Base-by-base conservation (phyloP, 768 basidiomycete genomes). In the Sarcodon aspratus region DNA sequence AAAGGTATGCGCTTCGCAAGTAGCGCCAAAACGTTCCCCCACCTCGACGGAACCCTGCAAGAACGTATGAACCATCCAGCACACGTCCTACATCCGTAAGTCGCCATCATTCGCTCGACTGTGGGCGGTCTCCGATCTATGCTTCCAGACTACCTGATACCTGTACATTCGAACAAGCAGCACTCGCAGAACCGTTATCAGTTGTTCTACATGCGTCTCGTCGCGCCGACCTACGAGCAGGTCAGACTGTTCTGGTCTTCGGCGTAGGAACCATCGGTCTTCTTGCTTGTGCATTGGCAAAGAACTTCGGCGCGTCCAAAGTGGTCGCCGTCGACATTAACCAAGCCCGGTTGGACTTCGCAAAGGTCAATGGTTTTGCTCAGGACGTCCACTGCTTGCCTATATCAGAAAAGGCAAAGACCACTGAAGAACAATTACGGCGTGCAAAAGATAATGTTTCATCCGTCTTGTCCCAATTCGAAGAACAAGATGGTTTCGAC, bases 241-340 rank as follows among this genome's bases (percentile, higher is more conserved):
- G 82, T 33, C 80, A 88, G 50, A 71, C 78, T 46, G 80, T 95
- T 43, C 82, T 96, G 53, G 85, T 97, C 47, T 85, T 92, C 54
- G 95, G 95, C 48, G 88, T 85, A 15, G 95, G 95, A 45, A 80
- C 95, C 8, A 95, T 98, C 62, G 95, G 95, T 46, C 76, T 96
- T 36, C 80, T 97, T 37, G 88, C 88, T 0, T 88, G 85, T 60
- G 76, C 87, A 3, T 75, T 95, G 50, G 85, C 88, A 36, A 77
- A 78, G 55, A 70, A 79, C 17, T 67, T 70, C 44, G 91, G 90
- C 43, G 86, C 86, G 4, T 70, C 79, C 3, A 71, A 74, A 56
- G 73, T 92, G 58, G 78, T 85, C 52, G 85, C 85, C 21, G 69
- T 83, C 52, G 95, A 97, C 69, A 95, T 95, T 67, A 91, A 95